Conservation (phyloP, 371 early-diverging fungal genomes). For the Mortierella sp. region DNA sequence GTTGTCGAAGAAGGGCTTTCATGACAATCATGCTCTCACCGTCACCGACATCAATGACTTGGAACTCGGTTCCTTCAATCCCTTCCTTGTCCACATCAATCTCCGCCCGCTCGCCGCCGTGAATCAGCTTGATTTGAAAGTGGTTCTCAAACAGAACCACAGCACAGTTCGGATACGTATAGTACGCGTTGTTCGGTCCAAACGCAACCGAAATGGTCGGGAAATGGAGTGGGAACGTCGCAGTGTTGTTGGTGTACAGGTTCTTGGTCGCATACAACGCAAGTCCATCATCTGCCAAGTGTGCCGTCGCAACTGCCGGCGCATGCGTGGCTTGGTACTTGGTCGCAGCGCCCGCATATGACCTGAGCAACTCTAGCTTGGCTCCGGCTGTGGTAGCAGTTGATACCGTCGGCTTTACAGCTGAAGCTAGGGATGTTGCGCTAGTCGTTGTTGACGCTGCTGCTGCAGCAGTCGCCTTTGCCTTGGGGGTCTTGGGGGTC, state of each 20-base stretch:
- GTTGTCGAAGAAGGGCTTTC: slow-evolving; percentile 56
- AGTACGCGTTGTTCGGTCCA: slow-evolving; percentile 59
- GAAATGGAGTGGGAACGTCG: slow-evolving; percentile 62
- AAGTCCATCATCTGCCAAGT: slow-evolving; percentile 32
- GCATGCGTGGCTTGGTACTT: slow-evolving; percentile 24
- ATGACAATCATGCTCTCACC: slow-evolving; percentile 66
- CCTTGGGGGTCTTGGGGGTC: slow-evolving; percentile 8
- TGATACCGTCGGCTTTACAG: slow-evolving; percentile 3
- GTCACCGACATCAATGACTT: slow-evolving; percentile 60
- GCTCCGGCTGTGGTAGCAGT: slow-evolving; percentile 18
- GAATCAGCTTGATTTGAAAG: slow-evolving; percentile 66
- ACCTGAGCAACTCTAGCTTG: slow-evolving; percentile 30
- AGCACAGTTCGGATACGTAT: slow-evolving; percentile 72
- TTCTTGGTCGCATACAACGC: slow-evolving; percentile 42
- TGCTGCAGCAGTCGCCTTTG: slow-evolving; percentile 1
- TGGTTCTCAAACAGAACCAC: slow-evolving; percentile 66
- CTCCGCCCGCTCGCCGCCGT: slow-evolving; percentile 62
- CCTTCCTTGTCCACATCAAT: slow-evolving; percentile 67
- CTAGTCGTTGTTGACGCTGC: neutral
- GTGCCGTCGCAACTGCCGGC: slow-evolving; percentile 6
- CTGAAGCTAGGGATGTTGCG: neutral
- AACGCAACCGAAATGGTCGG: slow-evolving; percentile 74
- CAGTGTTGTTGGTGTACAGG: slow-evolving; percentile 53
- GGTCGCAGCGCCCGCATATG: slow-evolving; percentile 12
- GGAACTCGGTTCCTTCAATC: slow-evolving; percentile 62